These are phyloP conservation scores for Candida wancherniae DNA, from an alignment of 805 yeast genomes.

Conservation along the genomic window DNA sequence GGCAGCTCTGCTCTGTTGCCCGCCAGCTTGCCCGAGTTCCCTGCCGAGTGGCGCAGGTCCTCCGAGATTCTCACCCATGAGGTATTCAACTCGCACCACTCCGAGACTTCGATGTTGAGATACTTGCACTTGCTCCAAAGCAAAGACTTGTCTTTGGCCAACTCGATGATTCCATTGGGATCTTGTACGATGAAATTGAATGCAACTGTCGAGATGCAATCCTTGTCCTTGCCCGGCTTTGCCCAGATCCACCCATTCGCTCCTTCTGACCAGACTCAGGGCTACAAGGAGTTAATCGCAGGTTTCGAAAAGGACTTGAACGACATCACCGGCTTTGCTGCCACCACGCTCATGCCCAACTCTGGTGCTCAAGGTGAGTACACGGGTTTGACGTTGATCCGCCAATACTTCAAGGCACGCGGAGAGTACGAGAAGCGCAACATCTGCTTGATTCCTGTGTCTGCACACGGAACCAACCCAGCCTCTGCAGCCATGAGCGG, in stretches of 20 bases:
- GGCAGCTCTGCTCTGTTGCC: slow-evolving; percentile 21
- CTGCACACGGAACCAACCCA: slow-evolving; percentile 98
- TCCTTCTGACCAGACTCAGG: slow-evolving; percentile 83
- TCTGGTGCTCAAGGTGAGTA: slow-evolving; percentile 99
- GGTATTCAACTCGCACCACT: slow-evolving; percentile 83
- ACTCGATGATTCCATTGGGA: slow-evolving; percentile 96
- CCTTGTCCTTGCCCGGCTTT: slow-evolving; percentile 93
- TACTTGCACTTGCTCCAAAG: slow-evolving; percentile 78
- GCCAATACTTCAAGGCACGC: slow-evolving; percentile 62
- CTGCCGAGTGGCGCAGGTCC: slow-evolving; percentile 46
- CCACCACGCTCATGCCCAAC: slow-evolving; percentile 90
- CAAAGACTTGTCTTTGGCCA: slow-evolving; percentile 88
- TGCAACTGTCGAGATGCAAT: slow-evolving; percentile 91
- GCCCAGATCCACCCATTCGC: slow-evolving; percentile 87
- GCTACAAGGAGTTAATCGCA: slow-evolving; percentile 68
- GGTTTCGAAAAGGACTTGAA: slow-evolving; percentile 83
- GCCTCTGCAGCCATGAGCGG: slow-evolving; percentile 99
- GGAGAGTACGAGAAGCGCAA: slow-evolving; percentile 69
- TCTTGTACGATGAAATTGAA: slow-evolving; percentile 98
- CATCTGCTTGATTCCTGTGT: slow-evolving; percentile 90
- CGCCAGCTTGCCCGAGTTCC: slow-evolving; percentile 45
- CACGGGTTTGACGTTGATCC: slow-evolving; percentile 85
- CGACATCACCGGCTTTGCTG: slow-evolving; percentile 89
- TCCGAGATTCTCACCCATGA: slow-evolving; percentile 61
- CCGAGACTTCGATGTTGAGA: slow-evolving; percentile 92